These are phyloP conservation scores for Datura wrightii DNA, from an alignment of 257 asterid genomes.

Conservation along the genomic window DNA sequence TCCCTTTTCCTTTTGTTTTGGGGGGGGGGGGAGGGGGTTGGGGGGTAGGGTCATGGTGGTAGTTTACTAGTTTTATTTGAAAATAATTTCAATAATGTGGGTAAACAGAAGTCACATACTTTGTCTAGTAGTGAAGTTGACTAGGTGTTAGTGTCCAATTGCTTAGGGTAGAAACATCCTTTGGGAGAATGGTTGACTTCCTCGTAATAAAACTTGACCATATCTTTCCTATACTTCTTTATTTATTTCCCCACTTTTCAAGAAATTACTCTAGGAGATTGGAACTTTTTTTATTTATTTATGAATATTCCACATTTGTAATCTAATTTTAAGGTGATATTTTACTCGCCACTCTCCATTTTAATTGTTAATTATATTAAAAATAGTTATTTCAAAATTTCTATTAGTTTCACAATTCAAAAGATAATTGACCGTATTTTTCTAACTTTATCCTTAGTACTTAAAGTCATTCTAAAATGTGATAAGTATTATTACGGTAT, in stretches of 20 bases:
- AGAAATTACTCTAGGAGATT: constrained; percentile 2
- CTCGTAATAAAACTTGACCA: constrained; percentile 22
- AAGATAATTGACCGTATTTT: too few species aligned
- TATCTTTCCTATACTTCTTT: not conserved
- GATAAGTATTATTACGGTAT: too few species aligned
- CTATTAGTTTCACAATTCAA: too few species aligned
- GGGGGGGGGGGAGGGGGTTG: too few species aligned
- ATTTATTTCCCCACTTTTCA: not conserved
- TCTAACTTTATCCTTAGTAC: too few species aligned
- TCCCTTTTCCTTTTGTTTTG: not conserved
- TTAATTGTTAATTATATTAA: too few species aligned
- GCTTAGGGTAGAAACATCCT: constrained; percentile 47
- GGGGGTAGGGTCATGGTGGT: not conserved
- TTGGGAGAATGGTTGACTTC: not conserved
- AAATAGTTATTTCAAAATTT: too few species aligned
- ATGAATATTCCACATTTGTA: not conserved
- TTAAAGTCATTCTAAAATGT: too few species aligned
- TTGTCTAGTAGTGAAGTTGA: constrained; percentile 48
- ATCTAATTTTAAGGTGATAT: not conserved
- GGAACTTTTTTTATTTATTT: not conserved
- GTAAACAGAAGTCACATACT: constrained; percentile 34
- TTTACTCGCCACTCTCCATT: not conserved
- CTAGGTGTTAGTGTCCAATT: constrained; percentile 41
- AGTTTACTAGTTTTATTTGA: not conserved
- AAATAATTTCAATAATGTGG: constrained; percentile 8